A percentile compares a stretch with the other conserved stretches of the same genome.
Evolutionary conservation across 2,329 filamentous ascomycete species (phyloP).

Genomic region (Chaetomiaceae sp.): DNA sequence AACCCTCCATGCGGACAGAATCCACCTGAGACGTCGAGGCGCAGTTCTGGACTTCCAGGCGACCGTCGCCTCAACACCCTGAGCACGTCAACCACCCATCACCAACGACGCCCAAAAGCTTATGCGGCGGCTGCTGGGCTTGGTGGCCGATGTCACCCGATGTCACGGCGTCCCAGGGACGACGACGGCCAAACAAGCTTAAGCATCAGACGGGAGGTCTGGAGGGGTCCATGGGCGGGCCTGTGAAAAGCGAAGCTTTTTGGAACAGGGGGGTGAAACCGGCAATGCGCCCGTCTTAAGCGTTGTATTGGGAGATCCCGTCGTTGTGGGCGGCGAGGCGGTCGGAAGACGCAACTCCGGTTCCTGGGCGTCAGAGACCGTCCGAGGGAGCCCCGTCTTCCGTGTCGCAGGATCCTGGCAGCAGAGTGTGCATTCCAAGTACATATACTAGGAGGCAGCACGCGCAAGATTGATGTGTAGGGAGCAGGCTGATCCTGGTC

Average conservation of each 20-base stretch:
- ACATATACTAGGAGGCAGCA: too few species aligned
- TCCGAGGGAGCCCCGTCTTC: constrained; percentile 4
- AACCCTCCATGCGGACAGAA: background rate
- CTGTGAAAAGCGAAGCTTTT: constrained; percentile 18
- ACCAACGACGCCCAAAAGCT: too few species aligned
- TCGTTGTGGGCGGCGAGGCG: background rate
- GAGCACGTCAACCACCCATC: too few species aligned
- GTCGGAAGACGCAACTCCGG: constrained; percentile 18
- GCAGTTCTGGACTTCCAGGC: background rate
- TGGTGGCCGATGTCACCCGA: background rate
- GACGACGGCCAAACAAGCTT: constrained; percentile 5
- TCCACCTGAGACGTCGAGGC: constrained; percentile 3
- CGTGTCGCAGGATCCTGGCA: constrained; percentile 10
- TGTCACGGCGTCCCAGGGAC: background rate
- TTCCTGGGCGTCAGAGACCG: constrained; percentile 16
- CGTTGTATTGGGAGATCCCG: constrained; percentile 16
- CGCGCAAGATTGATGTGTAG: too few species aligned
- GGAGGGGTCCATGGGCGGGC: constrained; percentile 8
- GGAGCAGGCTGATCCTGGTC: background rate
- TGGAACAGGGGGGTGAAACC: constrained; percentile 24
- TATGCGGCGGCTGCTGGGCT: constrained; percentile 1
- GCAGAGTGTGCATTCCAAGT: background rate
- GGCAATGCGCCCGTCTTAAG: constrained; percentile 11
- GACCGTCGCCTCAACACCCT: too few species aligned
- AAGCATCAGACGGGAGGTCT: constrained; percentile 9